Evolutionary conservation across 177 flowering plant genomes (phyloP), one percentile per base, ranked within the genome.

Genomic region (Vitis hybrid): DNA sequence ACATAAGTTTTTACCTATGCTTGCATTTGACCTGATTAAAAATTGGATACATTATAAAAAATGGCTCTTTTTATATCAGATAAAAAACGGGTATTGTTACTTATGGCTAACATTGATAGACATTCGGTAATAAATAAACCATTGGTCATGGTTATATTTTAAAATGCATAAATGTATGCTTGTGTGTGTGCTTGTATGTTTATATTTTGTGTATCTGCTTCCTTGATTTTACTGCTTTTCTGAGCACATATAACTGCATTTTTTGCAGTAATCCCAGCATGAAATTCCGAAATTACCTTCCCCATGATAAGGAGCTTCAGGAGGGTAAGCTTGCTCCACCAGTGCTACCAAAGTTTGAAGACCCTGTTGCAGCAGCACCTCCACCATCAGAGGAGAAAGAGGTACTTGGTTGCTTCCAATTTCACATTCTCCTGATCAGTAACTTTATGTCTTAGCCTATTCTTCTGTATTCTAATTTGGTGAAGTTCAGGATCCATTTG

Each of bases 261-360:
- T 69, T 21, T 70, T 78, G 72, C 88, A 90, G 94, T 39, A 79
- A 72, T 72, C 79, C 73, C 31, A 84, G 70, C 74, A 76, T 96
- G 97, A 96, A 96, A 76, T 96, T 96, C 63, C 81, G 99, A 72
- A 93, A 96, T 71, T 96, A 96, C 77, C 90, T 96, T 76, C 99
- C 99, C 45, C 45, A 39, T 39, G 45, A 39, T 39, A 39, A 39
- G 45, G 45, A 39, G 45, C 45, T 39, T 39, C 45, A 39, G 45
- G 45, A 39, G 45, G 45, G 45, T 39, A 39, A 90, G 78, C 67
- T 91, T 70, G 91, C 89, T 66, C 89, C 99, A 50, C 97, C 99
- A 2, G 85, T 79, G 57, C 75, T 89, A 56, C 93, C 97, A 56
- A 88, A 91, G 77, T 96, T 96, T 79, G 98, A 91, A 81, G 97